A percentile compares a stretch with the other conserved stretches of the same genome.
Conservation (phyloP, 106 monocot genomes). For the Chionographis japonica region DNA sequence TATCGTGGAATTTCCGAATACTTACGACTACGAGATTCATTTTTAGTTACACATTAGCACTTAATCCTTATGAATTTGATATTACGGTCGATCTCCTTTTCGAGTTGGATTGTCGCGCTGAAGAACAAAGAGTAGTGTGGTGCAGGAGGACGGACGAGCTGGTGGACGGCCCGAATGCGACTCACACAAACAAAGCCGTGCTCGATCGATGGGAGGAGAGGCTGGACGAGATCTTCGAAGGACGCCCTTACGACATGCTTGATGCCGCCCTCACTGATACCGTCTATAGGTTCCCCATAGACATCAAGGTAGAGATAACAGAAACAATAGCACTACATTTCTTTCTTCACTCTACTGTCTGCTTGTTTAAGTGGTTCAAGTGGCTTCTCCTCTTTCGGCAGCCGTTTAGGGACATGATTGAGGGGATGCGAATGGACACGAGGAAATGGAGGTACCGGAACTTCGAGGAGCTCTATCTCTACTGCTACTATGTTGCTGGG, state of each 20-base stretch:
- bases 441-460: conserved; percentile 14
- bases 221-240: conserved; percentile 1
- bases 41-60: too few species aligned
- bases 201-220: conserved; percentile 8
- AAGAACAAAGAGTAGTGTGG: background rate
- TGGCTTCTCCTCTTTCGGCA: background rate
- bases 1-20: too few species aligned
- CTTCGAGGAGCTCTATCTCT: conserved; percentile 30
- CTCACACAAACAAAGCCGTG: background rate
- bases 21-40: too few species aligned
- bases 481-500: conserved; percentile 31
- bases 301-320: background rate
- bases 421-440: conserved; percentile 22
- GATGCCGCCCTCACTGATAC: conserved; percentile 4
- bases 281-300: conserved; percentile 1
- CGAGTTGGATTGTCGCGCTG: too few species aligned
- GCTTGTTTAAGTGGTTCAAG: too few species aligned
- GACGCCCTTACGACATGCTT: conserved; percentile 3
- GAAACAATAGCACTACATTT: too few species aligned
- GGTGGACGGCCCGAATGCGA: conserved; percentile 1
- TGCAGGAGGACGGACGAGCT: conserved; percentile 8
- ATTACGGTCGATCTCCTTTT: too few species aligned
- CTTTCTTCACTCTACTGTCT: too few species aligned
- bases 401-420: conserved; percentile 31
- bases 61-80: too few species aligned